Conservation (phyloP, 2,329 filamentous ascomycete genomes). For the Parastagonospora nodorum region DNA sequence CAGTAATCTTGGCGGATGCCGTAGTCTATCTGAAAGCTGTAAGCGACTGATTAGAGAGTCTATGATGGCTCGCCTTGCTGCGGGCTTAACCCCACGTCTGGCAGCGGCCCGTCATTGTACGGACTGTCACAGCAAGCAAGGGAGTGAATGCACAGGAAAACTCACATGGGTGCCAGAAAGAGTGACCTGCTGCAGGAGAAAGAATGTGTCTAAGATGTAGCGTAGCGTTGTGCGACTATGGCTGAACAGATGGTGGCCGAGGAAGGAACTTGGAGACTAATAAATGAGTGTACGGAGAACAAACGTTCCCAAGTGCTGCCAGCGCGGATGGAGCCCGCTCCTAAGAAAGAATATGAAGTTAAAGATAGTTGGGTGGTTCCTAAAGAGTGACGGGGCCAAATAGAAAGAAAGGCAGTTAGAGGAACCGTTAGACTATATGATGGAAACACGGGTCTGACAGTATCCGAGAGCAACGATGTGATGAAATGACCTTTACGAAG, state of each 20-base stretch:
- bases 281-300: constrained; percentile 49
- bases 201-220: constrained; percentile 45
- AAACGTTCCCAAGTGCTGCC: constrained; percentile 42
- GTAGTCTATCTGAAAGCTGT: constrained; percentile 30
- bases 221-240: constrained; percentile 41
- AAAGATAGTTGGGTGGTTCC: constrained; percentile 36
- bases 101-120: constrained; percentile 24
- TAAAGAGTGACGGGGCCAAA: constrained; percentile 49
- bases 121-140: constrained; percentile 30
- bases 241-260: constrained; percentile 26
- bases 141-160: constrained; percentile 25
- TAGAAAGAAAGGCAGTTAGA: constrained; percentile 38
- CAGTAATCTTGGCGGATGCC: constrained; percentile 24
- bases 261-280: constrained; percentile 27
- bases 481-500: constrained; percentile 38
- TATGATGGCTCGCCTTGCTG: constrained; percentile 17
- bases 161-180: constrained; percentile 35
- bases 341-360: constrained; percentile 37
- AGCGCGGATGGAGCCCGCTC: constrained; percentile 49
- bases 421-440: constrained; percentile 44
- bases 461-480: constrained; percentile 39
- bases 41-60: constrained; percentile 30
- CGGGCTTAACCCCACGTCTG: constrained; percentile 27
- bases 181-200: constrained; percentile 31
- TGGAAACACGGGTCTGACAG: constrained; percentile 34